phyloP scores from a whole-genome alignment of 305 asterid genomes.

The Fraxinus xanthoxyloides region DNA sequence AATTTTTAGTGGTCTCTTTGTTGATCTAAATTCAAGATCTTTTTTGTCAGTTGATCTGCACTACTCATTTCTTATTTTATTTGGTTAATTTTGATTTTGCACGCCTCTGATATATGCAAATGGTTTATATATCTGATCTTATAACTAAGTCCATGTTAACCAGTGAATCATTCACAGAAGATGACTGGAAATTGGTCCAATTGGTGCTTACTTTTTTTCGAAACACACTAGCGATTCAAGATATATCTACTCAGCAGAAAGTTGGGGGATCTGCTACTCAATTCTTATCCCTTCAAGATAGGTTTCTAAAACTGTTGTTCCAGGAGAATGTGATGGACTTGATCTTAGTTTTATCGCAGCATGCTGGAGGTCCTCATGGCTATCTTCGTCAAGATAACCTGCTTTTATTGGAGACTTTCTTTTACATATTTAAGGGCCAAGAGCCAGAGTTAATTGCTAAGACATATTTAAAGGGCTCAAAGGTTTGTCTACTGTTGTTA shows the following conservation, averaged over 20 bases:
- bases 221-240: conserved; percentile 82
- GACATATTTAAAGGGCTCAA: conserved; percentile 48
- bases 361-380: conserved; percentile 70
- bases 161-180: conserved; percentile 91
- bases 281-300: conserved; percentile 69
- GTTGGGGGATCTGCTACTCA: conserved; percentile 73
- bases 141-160: conserved; percentile 27
- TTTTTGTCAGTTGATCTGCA: not conserved
- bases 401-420: conserved; percentile 78
- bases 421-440: conserved; percentile 77
- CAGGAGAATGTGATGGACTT: conserved; percentile 93
- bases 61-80: not conserved
- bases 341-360: conserved; percentile 74
- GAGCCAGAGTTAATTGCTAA: conserved; percentile 82
- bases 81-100: conserved; percentile 7
- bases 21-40: not conserved
- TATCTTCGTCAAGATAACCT: conserved; percentile 83
- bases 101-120: not conserved
- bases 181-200: conserved; percentile 97
- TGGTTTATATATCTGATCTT: conserved; percentile 12
- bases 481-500: conserved; percentile 52
- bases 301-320: conserved; percentile 68
- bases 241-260: conserved; percentile 74
- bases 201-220: conserved; percentile 86
- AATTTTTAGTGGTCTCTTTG: not conserved